Evolutionary conservation across 1,284 basidiomycete species (phyloP), one percentile per base, ranked within the genome.

Genomic region (Ceratobasidium sp.): DNA sequence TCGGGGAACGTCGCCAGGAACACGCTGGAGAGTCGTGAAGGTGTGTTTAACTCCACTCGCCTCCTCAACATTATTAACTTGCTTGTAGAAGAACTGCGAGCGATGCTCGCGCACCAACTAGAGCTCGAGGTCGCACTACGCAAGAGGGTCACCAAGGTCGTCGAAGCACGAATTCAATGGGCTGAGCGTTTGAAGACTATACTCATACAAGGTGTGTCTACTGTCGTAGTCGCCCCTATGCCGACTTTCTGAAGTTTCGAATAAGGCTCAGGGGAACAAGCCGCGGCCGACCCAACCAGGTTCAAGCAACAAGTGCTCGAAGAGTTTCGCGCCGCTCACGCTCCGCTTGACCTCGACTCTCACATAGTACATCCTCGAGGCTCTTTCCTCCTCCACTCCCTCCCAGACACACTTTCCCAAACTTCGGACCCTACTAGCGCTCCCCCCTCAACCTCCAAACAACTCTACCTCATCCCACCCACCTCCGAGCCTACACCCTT

Each of bases 141-240:
- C 30, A 69, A 59, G 33, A 36, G 66, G n/a, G 42, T 69, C 4
- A 54, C 66, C 21, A 69, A 49, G 21, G 66, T 69, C 14, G 30
- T 69, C 8, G 66, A 69, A 21, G 67, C 54, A 18, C 42, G 67
- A 18, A 70, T 70, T n/a, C 54, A 44, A 40, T 70, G 67, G 67
- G 67, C 67, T 8, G 67, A 70, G 18, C 25, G 46, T n/a, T 42
- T 70, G 18, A 70, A 70, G 46, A 25, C 44, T 56, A n/a, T 28
- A 40, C 23, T 70, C 14, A 6, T 25, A 21, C 18, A 16, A 23
- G 46, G 67, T 70, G 25, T 11, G 67, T 40, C 21, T 38, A 14
- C 14, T 51, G 8, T 25, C 36, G 4, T 25, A 8, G 25, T 16
- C 42, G 40, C 38, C 18, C 23, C 36, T 30, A 44, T 14, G 18